phyloP scores from a whole-genome alignment of 148 eudicot species.

The Diospyros lotus region DNA sequence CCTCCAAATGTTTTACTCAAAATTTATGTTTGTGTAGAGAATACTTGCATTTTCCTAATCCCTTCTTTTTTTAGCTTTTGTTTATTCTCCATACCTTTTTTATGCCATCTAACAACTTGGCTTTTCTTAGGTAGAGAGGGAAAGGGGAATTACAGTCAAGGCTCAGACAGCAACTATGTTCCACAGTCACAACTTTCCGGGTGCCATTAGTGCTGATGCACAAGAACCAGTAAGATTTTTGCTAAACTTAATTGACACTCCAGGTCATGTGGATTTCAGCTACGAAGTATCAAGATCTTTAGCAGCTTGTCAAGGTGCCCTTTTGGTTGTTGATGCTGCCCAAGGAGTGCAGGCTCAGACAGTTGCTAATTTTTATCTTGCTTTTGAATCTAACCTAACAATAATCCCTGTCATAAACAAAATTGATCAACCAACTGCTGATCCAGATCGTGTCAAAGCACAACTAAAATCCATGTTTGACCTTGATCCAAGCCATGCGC shows the following conservation, averaged over 20 bases:
- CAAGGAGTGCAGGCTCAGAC: constrained; percentile 99
- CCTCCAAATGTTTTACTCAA: background rate
- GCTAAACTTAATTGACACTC: constrained; percentile 84
- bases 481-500: constrained; percentile 72
- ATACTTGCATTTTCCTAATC: background rate
- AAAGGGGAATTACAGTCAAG: constrained; percentile 98
- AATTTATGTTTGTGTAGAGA: background rate
- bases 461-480: constrained; percentile 95
- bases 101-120: constrained; percentile 9
- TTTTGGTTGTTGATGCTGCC: constrained; percentile 96
- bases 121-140: constrained; percentile 81
- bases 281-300: constrained; percentile 98
- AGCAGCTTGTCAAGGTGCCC: constrained; percentile 98
- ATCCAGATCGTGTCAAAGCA: constrained; percentile 84
- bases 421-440: constrained; percentile 98
- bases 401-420: constrained; percentile 92
- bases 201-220: constrained; percentile 17
- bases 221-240: constrained; percentile 38
- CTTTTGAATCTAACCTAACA: constrained; percentile 80
- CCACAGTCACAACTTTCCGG: constrained; percentile 38
- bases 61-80: background rate
- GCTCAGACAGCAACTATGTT: constrained; percentile 99
- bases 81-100: background rate
- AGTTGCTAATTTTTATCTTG: constrained; percentile 97
- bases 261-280: constrained; percentile 98